Evolutionary conservation across 208 protist genomes (phyloP), one percentile per base, ranked within the genome.

Genomic region (Trypanosomatidae sp.): DNA sequence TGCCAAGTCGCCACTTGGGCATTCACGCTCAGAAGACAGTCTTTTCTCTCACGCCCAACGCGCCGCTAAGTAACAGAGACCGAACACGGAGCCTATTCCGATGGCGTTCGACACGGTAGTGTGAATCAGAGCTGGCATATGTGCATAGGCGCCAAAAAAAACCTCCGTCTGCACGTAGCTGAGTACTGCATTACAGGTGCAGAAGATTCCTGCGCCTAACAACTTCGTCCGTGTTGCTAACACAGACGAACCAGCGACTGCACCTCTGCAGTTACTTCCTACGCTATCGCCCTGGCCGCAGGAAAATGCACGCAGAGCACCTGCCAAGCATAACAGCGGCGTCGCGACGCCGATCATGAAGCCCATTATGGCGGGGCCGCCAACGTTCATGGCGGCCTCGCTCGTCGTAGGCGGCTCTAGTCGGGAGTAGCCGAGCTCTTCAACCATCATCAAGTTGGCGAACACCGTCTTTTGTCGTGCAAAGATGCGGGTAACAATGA

Each of bases 401-500:
- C 65, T 49, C 36, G 77, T 74, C n/a, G 77, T 85, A 30, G 89
- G 90, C 46, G 90, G 90, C 69, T 90, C 84, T 30, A 97, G 80
- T 1, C 92, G 90, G 2, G 88, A 92, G 77, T 97, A 97, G 66
- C 96, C 96, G 13, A 98, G 91, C 76, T 99, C 94, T 79, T 98
- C 91, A 36, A 98, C 93, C 94, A 98, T 98, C 94, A 98, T 98
- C 41, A 98, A 72, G 60, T 96, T 94, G 19, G 96, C 93, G 75
- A 98, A 98, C 1, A 91, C 68, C 4, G 76, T 73, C 66, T 86
- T 90, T 43, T 98, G 74, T 79, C 94, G 90, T 3, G 91, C 83
- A 64, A 98, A 97, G 25, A 97, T 91, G 17, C 82, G 82, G 6
- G 97, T 91, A 33, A 99, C 87, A 28, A 83, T 81, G 28, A 85